Evolutionary conservation across 1,139 yeast genomes (phyloP).

Genomic region (Eremothecium cymbalariae): DNA sequence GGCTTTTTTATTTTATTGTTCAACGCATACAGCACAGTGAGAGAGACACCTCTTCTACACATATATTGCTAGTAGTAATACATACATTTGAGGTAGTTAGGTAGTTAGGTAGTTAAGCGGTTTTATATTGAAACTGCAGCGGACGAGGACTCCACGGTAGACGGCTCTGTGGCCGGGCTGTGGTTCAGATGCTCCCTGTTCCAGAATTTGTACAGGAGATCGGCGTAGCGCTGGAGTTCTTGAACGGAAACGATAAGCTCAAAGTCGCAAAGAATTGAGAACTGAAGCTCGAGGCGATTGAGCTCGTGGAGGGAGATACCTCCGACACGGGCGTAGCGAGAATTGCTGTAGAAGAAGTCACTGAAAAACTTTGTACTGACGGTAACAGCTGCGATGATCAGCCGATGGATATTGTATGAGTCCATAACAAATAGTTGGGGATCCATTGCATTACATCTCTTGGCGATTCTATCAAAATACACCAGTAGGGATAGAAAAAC

Average conservation of each 20-base stretch:
- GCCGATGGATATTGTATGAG: conserved; percentile 86
- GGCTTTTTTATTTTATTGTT: too few relatives aligned
- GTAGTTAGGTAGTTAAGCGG: too few relatives aligned
- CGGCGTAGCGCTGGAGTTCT: conserved; percentile 87
- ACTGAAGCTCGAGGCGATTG: conserved; percentile 86
- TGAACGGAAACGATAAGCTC: conserved; percentile 80
- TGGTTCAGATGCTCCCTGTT: conserved; percentile 30
- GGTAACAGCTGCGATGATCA: conserved; percentile 92
- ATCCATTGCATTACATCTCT: conserved; percentile 56
- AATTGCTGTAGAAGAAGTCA: conserved; percentile 91
- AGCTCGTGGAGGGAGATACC: conserved; percentile 92
- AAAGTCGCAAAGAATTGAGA: conserved; percentile 75
- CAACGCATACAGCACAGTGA: too few relatives aligned
- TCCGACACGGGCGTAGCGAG: conserved; percentile 95
- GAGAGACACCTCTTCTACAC: too few relatives aligned
- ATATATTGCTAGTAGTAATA: conserved; percentile 1
- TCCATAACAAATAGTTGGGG: conserved; percentile 83
- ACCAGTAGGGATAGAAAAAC: conserved; percentile 84
- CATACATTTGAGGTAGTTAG: neutral
- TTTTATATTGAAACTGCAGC: neutral
- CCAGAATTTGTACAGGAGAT: conserved; percentile 78
- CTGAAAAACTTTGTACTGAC: conserved; percentile 93
- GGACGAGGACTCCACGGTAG: neutral
- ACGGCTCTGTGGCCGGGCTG: too few relatives aligned
- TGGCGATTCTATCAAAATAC: conserved; percentile 90